Conservation (phyloP, 2,329 filamentous ascomycete species). For the Aspergillus transmontanensis region DNA sequence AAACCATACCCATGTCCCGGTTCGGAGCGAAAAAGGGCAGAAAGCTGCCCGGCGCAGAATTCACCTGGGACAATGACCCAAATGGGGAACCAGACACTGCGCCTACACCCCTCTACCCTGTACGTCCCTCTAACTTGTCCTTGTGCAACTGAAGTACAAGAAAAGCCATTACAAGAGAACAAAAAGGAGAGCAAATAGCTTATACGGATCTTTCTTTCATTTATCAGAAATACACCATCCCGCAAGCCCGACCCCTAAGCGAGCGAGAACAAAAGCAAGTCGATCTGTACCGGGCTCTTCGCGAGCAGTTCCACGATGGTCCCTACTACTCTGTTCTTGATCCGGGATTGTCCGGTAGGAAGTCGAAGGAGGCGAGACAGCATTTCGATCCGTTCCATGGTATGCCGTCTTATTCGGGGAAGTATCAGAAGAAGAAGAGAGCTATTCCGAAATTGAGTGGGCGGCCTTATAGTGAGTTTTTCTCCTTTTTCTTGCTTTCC, state of each 20-base stretch:
- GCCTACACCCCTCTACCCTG: conserved; percentile 52
- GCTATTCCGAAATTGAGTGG: conserved; percentile 57
- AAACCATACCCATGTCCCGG: conserved; percentile 38
- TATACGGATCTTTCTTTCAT: background rate
- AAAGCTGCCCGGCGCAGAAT: conserved; percentile 44
- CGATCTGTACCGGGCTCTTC: conserved; percentile 54
- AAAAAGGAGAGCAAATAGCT: background rate
- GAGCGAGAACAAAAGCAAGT: conserved; percentile 51
- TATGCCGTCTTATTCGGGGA: conserved; percentile 62
- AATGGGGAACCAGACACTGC: conserved; percentile 46
- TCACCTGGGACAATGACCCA: conserved; percentile 43
- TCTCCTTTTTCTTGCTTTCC: background rate
- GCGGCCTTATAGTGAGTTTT: conserved; percentile 56
- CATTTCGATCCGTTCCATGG: conserved; percentile 64
- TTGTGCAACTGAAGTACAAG: background rate
- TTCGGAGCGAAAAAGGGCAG: conserved; percentile 42
- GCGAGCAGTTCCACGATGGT: conserved; percentile 60
- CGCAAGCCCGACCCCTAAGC: conserved; percentile 35
- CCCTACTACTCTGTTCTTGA: conserved; percentile 61
- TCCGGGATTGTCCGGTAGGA: conserved; percentile 29
- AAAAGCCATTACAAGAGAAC: background rate
- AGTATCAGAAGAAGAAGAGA: conserved; percentile 59
- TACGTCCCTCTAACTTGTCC: conserved; percentile 29
- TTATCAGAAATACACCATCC: conserved; percentile 41
- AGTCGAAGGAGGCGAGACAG: conserved; percentile 41